Conservation (phyloP, 306 rosid genomes). For the Myrica gale region DNA sequence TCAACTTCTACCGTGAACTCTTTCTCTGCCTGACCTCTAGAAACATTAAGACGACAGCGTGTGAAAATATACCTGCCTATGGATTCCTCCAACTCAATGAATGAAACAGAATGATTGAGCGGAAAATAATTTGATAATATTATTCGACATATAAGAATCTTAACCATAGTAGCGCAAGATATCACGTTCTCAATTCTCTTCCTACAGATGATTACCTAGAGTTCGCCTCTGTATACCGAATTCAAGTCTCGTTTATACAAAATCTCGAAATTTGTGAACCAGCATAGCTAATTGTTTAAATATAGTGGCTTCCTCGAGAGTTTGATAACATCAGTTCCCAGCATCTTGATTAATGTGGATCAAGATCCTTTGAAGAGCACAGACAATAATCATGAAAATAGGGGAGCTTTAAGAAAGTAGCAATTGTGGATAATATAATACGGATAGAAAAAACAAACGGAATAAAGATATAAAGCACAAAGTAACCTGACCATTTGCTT, state of each 20-base stretch:
- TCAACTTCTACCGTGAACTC: slow-evolving; percentile 98
- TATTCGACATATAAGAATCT: too few relatives aligned
- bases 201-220: neutral
- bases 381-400: neutral
- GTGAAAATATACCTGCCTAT: too few relatives aligned
- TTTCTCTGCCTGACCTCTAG: slow-evolving; percentile 92
- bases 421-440: neutral
- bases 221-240: too few relatives aligned
- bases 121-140: too few relatives aligned
- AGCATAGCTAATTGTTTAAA: neutral
- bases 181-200: neutral
- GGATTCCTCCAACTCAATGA: too few relatives aligned
- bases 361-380: neutral
- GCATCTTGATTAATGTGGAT: neutral
- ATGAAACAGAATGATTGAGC: too few relatives aligned
- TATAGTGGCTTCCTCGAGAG: neutral
- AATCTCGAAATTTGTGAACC: neutral
- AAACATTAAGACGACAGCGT: neutral
- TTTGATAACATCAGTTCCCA: neutral
- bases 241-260: neutral
- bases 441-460: slow-evolving; percentile 35
- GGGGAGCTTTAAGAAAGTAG: neutral
- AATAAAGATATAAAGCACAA: slow-evolving; percentile 29
- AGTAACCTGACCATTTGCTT: slow-evolving; percentile 36
- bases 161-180: neutral